phyloP scores from a whole-genome alignment of 768 basidiomycete genomes.

The Phanerochaete sordida region DNA sequence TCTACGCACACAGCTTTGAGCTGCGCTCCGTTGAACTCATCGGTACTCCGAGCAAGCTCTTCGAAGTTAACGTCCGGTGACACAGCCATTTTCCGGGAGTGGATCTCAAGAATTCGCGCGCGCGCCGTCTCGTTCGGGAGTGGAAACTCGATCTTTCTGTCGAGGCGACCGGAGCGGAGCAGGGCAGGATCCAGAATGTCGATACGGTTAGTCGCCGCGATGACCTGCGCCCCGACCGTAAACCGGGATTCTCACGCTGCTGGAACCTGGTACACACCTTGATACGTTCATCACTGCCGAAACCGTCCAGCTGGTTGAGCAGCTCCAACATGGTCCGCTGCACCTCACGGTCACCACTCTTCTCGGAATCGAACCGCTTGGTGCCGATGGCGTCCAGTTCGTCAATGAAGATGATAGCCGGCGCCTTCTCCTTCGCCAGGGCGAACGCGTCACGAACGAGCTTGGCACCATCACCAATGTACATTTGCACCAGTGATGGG shows the following conservation, averaged over 20 bases:
- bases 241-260: not conserved
- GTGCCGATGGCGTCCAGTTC: slow-evolving; percentile 99
- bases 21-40: slow-evolving; percentile 98
- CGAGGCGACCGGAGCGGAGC: slow-evolving; percentile 95
- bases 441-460: slow-evolving; percentile 98
- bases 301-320: slow-evolving; percentile 96
- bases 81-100: slow-evolving; percentile 93
- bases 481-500: slow-evolving; percentile 99
- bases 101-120: slow-evolving; percentile 93
- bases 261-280: slow-evolving; percentile 53
- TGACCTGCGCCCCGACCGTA: slow-evolving; percentile 56
- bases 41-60: slow-evolving; percentile 93
- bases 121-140: slow-evolving; percentile 96
- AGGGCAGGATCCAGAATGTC: slow-evolving; percentile 98
- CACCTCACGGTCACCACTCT: slow-evolving; percentile 99
- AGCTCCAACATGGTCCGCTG: slow-evolving; percentile 99
- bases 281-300: slow-evolving; percentile 95
- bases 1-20: slow-evolving; percentile 98
- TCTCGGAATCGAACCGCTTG: slow-evolving; percentile 97
- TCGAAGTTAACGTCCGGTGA: slow-evolving; percentile 91
- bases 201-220: slow-evolving; percentile 97
- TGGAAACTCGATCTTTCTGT: slow-evolving; percentile 98
- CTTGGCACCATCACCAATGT: slow-evolving; percentile 99
- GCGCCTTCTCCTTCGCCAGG: slow-evolving; percentile 96
- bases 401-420: slow-evolving; percentile 99